Evolutionary conservation across 2,329 filamentous ascomycete species (phyloP).

Genomic region (Aspergillus chevalieri): DNA sequence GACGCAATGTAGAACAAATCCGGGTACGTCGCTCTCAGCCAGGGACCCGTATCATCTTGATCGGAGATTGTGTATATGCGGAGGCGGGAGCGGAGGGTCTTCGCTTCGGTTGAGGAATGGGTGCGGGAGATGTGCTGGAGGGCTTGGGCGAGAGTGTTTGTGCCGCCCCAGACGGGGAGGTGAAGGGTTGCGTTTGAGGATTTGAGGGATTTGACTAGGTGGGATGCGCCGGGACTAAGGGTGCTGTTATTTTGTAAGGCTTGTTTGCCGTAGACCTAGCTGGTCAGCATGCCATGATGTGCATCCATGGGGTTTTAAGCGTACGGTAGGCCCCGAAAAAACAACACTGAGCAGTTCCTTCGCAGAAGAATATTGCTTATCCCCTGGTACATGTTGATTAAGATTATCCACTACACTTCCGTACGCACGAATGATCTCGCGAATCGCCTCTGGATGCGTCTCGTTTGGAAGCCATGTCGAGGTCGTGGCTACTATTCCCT

Average conservation of each 20-base stretch:
- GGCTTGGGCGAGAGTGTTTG: conserved; percentile 48
- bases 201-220: conserved; percentile 22
- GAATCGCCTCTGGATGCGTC: conserved; percentile 39
- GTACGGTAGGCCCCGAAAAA: conserved; percentile 35
- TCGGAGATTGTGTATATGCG: conserved; percentile 54
- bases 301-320: conserved; percentile 8
- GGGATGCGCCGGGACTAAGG: conserved; percentile 21
- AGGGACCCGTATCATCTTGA: conserved; percentile 53
- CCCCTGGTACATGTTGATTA: conserved; percentile 43
- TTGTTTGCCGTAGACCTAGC: conserved; percentile 28
- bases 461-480: conserved; percentile 43
- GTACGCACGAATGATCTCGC: conserved; percentile 42
- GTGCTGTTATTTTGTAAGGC: conserved; percentile 27
- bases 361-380: conserved; percentile 37
- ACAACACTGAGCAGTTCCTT: conserved; percentile 33
- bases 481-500: conserved; percentile 42
- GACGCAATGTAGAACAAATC: conserved; percentile 52
- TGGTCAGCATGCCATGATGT: background rate
- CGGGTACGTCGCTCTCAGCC: conserved; percentile 51
- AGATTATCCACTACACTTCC: conserved; percentile 43
- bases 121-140: conserved; percentile 30
- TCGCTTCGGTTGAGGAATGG: conserved; percentile 22
- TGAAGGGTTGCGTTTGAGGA: conserved; percentile 43
- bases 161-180: conserved; percentile 50
- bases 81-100: conserved; percentile 37